Conservation (phyloP, 2,329 filamentous ascomycete species). For the Cryphonectria parasitica region DNA sequence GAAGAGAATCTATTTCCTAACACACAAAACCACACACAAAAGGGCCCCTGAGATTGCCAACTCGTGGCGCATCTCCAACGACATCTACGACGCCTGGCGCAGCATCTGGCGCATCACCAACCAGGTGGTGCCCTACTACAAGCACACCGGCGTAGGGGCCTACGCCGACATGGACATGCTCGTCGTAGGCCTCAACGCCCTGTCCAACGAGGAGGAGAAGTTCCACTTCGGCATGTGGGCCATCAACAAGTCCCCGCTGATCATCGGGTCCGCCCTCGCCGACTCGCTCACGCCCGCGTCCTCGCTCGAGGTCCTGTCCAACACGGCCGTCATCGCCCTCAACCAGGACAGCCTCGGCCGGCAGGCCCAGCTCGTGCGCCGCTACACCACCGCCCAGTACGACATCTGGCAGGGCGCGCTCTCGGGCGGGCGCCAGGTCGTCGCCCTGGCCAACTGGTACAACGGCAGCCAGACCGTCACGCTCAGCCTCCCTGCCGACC, state of each 20-base stretch:
- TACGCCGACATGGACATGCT: slow-evolving; percentile 60
- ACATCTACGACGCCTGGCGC: slow-evolving; percentile 56
- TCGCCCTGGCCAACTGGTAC: slow-evolving; percentile 55
- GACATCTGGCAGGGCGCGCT: slow-evolving; percentile 56
- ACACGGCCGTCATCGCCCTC: slow-evolving; percentile 59
- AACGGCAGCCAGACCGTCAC: slow-evolving; percentile 47
- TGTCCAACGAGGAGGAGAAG: slow-evolving; percentile 51
- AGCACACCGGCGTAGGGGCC: slow-evolving; percentile 48
- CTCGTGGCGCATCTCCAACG: slow-evolving; percentile 57
- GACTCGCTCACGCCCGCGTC: slow-evolving; percentile 41
- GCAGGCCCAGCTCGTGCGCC: slow-evolving; percentile 53
- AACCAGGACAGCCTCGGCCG: slow-evolving; percentile 60
- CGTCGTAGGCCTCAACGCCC: slow-evolving; percentile 50
- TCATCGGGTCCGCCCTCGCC: slow-evolving; percentile 50
- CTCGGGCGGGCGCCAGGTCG: slow-evolving; percentile 46
- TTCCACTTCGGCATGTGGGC: slow-evolving; percentile 59
- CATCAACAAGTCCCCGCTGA: slow-evolving; percentile 54
- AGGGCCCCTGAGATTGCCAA: slow-evolving; percentile 50
- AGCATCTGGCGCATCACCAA: slow-evolving; percentile 57
- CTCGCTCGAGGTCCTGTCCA: slow-evolving; percentile 50
- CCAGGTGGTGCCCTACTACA: slow-evolving; percentile 52
- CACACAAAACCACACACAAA: background rate
- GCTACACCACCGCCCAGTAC: slow-evolving; percentile 53
- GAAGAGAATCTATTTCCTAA: slow-evolving; percentile 13
- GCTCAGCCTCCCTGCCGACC: slow-evolving; percentile 45